Evolutionary conservation across 768 basidiomycete genomes (phyloP).

Genomic region (Kwoniella bestiolae): DNA sequence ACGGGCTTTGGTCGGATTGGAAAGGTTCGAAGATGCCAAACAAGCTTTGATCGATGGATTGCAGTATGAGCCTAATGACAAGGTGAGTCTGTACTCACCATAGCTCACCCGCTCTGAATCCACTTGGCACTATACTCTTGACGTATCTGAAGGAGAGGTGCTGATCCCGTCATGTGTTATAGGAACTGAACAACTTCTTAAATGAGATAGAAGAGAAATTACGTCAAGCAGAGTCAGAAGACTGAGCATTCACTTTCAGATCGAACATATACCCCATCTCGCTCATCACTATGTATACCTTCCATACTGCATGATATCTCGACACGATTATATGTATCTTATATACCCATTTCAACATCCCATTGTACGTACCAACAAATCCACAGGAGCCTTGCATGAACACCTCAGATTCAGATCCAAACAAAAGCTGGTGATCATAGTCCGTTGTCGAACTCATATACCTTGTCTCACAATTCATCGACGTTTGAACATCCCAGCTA

Average conservation of each 20-base stretch:
- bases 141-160: no score
- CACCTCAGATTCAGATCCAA: neutral
- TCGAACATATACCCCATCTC: neutral
- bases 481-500: no score
- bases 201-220: conserved; percentile 50
- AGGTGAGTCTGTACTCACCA: conserved; percentile 59
- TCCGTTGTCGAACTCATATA: neutral
- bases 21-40: conserved; percentile 71
- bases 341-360: neutral
- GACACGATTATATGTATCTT: no score
- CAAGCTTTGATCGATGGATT: conserved; percentile 82
- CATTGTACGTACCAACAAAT: no score
- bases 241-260: neutral
- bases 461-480: neutral
- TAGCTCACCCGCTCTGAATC: no score
- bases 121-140: no score
- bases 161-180: no score
- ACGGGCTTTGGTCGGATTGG: conserved; percentile 79
- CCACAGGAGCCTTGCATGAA: no score
- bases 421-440: no score
- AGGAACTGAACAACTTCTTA: conserved; percentile 50
- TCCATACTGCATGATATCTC: neutral
- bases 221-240: conserved; percentile 14
- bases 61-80: conserved; percentile 75
- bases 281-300: neutral